Evolutionary conservation across 495 filamentous ascomycete species (phyloP).

Genomic region (Darksidea phi): DNA sequence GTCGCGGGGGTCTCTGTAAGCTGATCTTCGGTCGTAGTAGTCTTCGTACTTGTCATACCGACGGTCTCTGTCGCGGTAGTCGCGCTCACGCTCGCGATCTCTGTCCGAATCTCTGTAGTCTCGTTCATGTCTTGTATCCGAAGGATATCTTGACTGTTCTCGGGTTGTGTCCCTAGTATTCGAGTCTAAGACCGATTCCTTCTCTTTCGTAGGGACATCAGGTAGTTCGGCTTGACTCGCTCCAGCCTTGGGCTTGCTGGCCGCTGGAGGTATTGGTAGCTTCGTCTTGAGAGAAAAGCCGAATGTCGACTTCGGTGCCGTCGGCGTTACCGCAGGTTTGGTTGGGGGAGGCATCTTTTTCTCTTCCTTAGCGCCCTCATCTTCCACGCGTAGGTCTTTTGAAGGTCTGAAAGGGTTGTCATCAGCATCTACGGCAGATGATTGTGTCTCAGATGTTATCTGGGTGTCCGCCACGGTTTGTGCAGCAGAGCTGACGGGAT

Average conservation of each 20-base stretch:
- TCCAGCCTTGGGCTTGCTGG: conserved; percentile 61
- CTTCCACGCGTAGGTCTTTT: conserved; percentile 64
- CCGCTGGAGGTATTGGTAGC: conserved; percentile 48
- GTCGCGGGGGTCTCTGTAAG: conserved; percentile 16
- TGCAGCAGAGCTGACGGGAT: conserved; percentile 34
- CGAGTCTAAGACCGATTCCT: conserved; percentile 14
- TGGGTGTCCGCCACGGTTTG: conserved; percentile 32
- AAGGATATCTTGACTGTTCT: conserved; percentile 26
- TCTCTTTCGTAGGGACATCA: background rate
- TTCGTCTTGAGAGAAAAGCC: conserved; percentile 87
- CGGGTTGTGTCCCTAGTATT: conserved; percentile 28
- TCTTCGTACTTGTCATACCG: conserved; percentile 38
- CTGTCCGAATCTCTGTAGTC: conserved; percentile 38
- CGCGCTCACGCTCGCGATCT: conserved; percentile 46
- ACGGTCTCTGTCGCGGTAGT: conserved; percentile 35
- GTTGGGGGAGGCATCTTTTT: conserved; percentile 53
- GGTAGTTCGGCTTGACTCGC: background rate
- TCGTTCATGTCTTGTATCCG: conserved; percentile 37
- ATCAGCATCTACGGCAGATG: conserved; percentile 48
- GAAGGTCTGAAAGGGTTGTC: conserved; percentile 62
- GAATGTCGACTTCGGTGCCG: conserved; percentile 63
- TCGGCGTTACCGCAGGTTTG: conserved; percentile 49
- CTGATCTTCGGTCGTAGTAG: conserved; percentile 28
- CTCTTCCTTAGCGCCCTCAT: conserved; percentile 51
- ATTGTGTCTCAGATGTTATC: conserved; percentile 14